Percentiles rank a stretch among this genome's conserved stretches.
These are phyloP conservation scores for Scleromitrula shiraiana DNA, from an alignment of 2,329 filamentous ascomycete genomes.

Conservation along the genomic window DNA sequence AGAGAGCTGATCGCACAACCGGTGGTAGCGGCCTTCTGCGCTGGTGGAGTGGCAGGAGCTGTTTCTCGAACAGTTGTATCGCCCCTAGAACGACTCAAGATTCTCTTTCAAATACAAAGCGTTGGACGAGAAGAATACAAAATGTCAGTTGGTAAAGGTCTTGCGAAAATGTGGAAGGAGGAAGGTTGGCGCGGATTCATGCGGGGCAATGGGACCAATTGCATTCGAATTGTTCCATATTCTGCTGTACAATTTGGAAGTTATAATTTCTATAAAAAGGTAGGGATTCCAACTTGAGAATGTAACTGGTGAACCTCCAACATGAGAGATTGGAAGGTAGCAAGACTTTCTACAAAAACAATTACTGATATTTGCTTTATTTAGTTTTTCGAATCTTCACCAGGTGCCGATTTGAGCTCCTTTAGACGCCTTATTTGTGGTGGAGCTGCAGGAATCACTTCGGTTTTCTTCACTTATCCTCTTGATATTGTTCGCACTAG, in stretches of 20 bases:
- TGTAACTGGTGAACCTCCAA: not conserved
- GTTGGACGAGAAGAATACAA: conserved; percentile 88
- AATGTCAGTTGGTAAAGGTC: conserved; percentile 78
- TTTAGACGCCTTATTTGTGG: conserved; percentile 78
- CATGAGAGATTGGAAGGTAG: not conserved
- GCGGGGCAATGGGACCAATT: conserved; percentile 97
- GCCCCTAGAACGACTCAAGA: conserved; percentile 91
- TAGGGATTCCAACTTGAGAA: conserved; percentile 31
- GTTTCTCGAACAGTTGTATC: conserved; percentile 98
- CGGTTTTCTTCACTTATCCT: conserved; percentile 89
- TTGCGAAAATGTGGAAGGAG: conserved; percentile 93
- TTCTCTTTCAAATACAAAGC: conserved; percentile 94
- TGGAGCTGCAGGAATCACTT: conserved; percentile 87
- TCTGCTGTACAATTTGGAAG: conserved; percentile 97
- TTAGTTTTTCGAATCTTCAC: conserved; percentile 66
- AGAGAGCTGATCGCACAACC: conserved; percentile 63
- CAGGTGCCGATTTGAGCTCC: conserved; percentile 66
- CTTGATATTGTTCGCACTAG: conserved; percentile 96
- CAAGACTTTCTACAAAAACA: not conserved
- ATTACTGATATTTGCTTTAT: not conserved
- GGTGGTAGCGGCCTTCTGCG: conserved; percentile 84
- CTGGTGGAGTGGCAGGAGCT: conserved; percentile 86
- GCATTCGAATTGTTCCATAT: conserved; percentile 95
- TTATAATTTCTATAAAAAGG: conserved; percentile 94
- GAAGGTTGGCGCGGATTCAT: conserved; percentile 97